A percentile compares a stretch with the other conserved stretches of the same genome.
Conservation (phyloP, 2,329 filamentous ascomycete genomes). For the Fusarium sp. region DNA sequence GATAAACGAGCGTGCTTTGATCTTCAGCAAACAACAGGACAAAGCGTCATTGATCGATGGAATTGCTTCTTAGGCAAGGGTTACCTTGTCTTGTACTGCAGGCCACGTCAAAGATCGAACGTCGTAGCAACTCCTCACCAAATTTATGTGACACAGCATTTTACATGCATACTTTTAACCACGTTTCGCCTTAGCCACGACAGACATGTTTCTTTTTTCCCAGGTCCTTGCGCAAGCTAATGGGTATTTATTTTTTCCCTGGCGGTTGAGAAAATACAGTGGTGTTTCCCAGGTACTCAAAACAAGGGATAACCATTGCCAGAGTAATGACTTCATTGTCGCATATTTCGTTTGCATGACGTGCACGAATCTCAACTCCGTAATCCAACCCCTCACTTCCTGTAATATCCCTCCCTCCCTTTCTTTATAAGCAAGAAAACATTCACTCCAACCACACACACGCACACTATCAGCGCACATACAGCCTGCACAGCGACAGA, state of each 20-base stretch:
- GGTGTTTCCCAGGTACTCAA: not conserved
- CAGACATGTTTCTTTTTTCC: conserved; percentile 1
- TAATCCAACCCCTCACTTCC: not conserved
- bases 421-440: too few relatives aligned
- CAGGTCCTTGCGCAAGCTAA: too few relatives aligned
- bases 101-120: not conserved
- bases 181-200: not conserved
- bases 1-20: not conserved
- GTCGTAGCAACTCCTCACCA: not conserved
- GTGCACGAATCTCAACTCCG: conserved; percentile 15
- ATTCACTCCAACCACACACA: not conserved
- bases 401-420: not conserved
- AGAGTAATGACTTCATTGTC: conserved; percentile 8
- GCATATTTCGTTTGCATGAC: conserved; percentile 23
- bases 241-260: not conserved
- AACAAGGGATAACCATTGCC: conserved; percentile 6
- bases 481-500: conserved; percentile 7
- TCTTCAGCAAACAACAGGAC: rapidly evolving
- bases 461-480: not conserved
- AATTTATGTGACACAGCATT: not conserved
- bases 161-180: not conserved
- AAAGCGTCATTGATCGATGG: conserved; percentile 7
- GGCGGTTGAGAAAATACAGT: rapidly evolving
- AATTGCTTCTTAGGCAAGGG: not conserved
- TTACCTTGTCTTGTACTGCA: not conserved